Conservation (phyloP, 192 early-diverging fungal species). For the Spinellus fusiger region DNA sequence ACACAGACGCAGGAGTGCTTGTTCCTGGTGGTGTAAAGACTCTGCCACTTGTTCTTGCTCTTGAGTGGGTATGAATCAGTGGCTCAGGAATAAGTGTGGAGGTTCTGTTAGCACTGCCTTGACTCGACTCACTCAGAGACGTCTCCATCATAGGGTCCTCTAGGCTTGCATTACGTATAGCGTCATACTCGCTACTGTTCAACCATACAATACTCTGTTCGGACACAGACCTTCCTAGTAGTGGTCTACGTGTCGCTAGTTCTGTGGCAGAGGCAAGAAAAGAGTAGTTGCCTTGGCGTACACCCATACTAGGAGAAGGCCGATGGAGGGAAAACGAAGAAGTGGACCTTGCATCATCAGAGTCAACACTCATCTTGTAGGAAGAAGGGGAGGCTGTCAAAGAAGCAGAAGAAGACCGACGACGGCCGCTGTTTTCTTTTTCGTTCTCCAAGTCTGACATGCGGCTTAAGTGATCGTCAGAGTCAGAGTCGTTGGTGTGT, state of each 20-base stretch:
- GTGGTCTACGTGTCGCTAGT: not conserved
- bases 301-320: not conserved
- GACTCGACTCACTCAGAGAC: too few relatives aligned
- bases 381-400: not conserved
- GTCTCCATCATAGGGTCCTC: too few relatives aligned
- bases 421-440: not conserved
- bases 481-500: not conserved
- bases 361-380: slow-evolving; percentile 23
- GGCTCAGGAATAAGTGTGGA: too few relatives aligned
- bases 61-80: too few relatives aligned
- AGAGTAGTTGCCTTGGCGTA: not conserved
- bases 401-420: not conserved
- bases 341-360: slow-evolving; percentile 17
- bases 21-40: too few relatives aligned
- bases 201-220: not conserved
- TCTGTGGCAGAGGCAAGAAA: not conserved
- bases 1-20: too few relatives aligned
- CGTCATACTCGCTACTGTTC: not conserved
- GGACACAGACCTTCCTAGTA: not conserved
- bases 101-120: too few relatives aligned
- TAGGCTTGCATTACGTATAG: too few relatives aligned
- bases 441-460: slow-evolving; percentile 16
- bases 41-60: too few relatives aligned
- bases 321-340: not conserved
- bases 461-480: slow-evolving; percentile 4